Base-by-base conservation (phyloP, 176 grass and related monocot genomes). In the bread wheat (Triticum aestivum) region DNA sequence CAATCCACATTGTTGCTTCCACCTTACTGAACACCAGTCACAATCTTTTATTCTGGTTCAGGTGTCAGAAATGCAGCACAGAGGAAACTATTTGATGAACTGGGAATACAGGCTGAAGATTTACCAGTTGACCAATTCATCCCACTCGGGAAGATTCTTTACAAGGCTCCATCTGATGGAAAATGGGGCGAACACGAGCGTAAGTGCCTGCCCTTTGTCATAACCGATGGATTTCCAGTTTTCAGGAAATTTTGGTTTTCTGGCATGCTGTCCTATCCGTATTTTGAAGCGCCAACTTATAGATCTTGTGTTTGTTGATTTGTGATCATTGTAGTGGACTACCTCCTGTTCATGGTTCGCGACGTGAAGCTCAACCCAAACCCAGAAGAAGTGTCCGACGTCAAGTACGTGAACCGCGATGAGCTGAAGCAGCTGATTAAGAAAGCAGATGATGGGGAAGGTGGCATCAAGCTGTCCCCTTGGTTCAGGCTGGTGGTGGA, bases 401-500 rank as follows among this genome's bases (percentile, higher is more conserved):
- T 94, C 41, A 92, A 96, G 83, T 96, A 93, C 11, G 88, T 96
- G 65, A 94, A 92, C 33, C 87, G 90, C 0, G 89, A 94, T 13
- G 88, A 96, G 69, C 42, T 96, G 86, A 96, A 93, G 80, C 88
- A 89, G 85, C 58, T 96, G 41, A 29, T 94, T 26, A 87, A 65
- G 89, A 96, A 93, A 72, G 97, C 97, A 12, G 92, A 96, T 33
- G 86, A 85, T 0, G 92, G 90, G 79, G 94, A 94, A 65, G 97
- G 77, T 3, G 89, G 89, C 26, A 65, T 99, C 24, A 94, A 94
- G 77, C 79, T 96, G 26, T 93, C 97, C 52, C 97, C 94, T 24
- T 99, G 97, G 97, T 99, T 99, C 71, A 93, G 94, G 89, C 79
- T 99, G 76, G 97, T 94, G 24, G 94, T 94, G 2, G 92, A 96